Conservation (phyloP, 345 rosid genomes). For the Stellera chamaejasme region DNA sequence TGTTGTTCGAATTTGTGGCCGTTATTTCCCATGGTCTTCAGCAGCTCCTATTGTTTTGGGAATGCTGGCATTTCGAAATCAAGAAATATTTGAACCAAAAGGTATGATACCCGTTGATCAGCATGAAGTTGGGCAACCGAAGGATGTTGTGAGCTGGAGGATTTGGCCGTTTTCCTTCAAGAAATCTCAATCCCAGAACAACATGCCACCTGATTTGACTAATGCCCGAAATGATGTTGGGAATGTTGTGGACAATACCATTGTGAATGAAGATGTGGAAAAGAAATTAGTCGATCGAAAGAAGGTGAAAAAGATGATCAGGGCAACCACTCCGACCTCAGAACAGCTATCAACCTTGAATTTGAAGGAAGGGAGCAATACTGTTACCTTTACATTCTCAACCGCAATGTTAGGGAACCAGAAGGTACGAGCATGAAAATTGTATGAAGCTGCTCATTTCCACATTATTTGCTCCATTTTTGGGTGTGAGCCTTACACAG, state of each 20-base stretch:
- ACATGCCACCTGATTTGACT: slow-evolving; percentile 15
- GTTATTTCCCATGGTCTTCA: slow-evolving; percentile 56
- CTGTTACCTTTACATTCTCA: slow-evolving; percentile 73
- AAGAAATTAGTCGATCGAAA: slow-evolving; percentile 21
- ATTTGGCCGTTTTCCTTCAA: slow-evolving; percentile 78
- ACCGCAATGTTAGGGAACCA: slow-evolving; percentile 89
- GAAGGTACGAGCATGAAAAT: slow-evolving; percentile 36
- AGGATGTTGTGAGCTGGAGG: slow-evolving; percentile 63
- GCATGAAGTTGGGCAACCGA: slow-evolving; percentile 33
- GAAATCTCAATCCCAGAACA: slow-evolving; percentile 34
- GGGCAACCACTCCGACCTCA: slow-evolving; percentile 68
- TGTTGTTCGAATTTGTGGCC: slow-evolving; percentile 36
- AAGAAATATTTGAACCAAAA: slow-evolving; percentile 35
- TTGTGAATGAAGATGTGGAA: slow-evolving; percentile 20
- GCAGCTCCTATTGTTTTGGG: slow-evolving; percentile 52
- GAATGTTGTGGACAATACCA: slow-evolving; percentile 19
- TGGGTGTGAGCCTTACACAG: slow-evolving; percentile 8
- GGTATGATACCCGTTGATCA: slow-evolving; percentile 51
- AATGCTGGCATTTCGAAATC: slow-evolving; percentile 42
- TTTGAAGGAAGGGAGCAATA: slow-evolving; percentile 73
- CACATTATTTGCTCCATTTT: slow-evolving; percentile 8
- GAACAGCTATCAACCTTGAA: slow-evolving; percentile 76
- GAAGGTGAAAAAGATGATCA: slow-evolving; percentile 40
- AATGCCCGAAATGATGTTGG: slow-evolving; percentile 26
- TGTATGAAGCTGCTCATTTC: slow-evolving; percentile 6